phyloP scores from a whole-genome alignment of 306 rosid genomes.

The Ziziphus jujuba region DNA sequence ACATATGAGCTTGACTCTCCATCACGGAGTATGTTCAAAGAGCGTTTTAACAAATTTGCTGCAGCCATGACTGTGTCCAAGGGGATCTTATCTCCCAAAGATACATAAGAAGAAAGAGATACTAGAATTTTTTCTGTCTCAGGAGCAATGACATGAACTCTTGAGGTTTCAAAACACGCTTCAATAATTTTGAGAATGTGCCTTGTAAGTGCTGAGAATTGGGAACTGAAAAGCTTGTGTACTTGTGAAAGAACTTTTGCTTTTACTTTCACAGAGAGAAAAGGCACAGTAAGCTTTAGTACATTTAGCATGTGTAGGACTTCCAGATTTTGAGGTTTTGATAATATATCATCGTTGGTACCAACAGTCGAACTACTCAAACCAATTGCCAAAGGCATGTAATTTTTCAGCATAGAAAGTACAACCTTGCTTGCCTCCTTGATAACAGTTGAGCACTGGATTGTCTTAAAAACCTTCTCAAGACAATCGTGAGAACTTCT shows the following conservation, averaged over 20 bases:
- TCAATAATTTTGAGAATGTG: slow-evolving; percentile 61
- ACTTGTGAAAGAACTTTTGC: slow-evolving; percentile 55
- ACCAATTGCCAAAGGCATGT: slow-evolving; percentile 53
- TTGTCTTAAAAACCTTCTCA: slow-evolving; percentile 56
- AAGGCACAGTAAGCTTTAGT: slow-evolving; percentile 58
- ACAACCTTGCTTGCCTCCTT: slow-evolving; percentile 83
- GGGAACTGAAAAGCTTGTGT: slow-evolving; percentile 46
- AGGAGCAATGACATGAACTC: slow-evolving; percentile 37
- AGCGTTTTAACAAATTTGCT: slow-evolving; percentile 50
- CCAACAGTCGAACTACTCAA: slow-evolving; percentile 36
- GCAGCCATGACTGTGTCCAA: slow-evolving; percentile 64
- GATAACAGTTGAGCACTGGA: slow-evolving; percentile 42
- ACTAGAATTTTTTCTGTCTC: slow-evolving; percentile 48
- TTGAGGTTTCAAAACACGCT: slow-evolving; percentile 57
- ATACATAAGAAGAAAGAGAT: slow-evolving; percentile 64
- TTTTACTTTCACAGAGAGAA: slow-evolving; percentile 54
- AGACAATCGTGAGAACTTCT: slow-evolving; percentile 86
- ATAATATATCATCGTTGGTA: slow-evolving; percentile 32
- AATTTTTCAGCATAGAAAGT: slow-evolving; percentile 55
- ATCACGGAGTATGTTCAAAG: slow-evolving; percentile 50
- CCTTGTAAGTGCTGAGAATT: slow-evolving; percentile 55
- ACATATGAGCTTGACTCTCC: slow-evolving; percentile 51
- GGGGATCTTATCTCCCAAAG: slow-evolving; percentile 68
- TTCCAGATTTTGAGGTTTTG: slow-evolving; percentile 55
- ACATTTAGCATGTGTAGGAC: slow-evolving; percentile 68